A percentile compares a stretch with the other conserved stretches of the same genome.
Evolutionary conservation across 2,329 filamentous ascomycete species (phyloP).

Genomic region (Colletotrichum orbiculare): DNA sequence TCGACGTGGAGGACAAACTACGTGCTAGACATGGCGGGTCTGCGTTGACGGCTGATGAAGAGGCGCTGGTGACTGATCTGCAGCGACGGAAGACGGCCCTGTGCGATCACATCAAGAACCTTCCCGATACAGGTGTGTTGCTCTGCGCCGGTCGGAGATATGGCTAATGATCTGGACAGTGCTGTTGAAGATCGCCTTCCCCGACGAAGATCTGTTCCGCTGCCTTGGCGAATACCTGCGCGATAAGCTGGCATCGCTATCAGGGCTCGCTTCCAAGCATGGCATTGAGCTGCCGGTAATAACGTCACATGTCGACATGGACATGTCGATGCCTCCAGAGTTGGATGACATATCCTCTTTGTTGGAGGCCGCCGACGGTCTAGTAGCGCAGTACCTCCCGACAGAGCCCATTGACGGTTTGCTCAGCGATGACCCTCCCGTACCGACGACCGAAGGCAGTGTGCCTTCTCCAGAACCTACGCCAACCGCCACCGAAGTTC

Average conservation of each 20-base stretch:
- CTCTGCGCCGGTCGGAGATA: slow-evolving; percentile 50
- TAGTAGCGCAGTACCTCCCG: slow-evolving; percentile 54
- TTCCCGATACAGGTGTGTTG: slow-evolving; percentile 34
- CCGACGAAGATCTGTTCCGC: slow-evolving; percentile 41
- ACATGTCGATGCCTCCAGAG: slow-evolving; percentile 43
- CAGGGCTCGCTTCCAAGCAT: slow-evolving; percentile 48
- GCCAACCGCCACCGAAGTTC: slow-evolving; percentile 19
- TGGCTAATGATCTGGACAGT: slow-evolving; percentile 14
- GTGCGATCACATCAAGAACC: slow-evolving; percentile 34
- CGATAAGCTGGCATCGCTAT: slow-evolving; percentile 46
- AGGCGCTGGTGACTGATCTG: slow-evolving; percentile 47
- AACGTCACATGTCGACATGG: slow-evolving; percentile 44
- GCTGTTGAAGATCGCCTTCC: slow-evolving; percentile 28
- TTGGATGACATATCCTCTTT: slow-evolving; percentile 53
- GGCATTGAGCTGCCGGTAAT: slow-evolving; percentile 49
- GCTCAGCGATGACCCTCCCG: slow-evolving; percentile 27
- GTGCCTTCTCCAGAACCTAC: slow-evolving; percentile 26
- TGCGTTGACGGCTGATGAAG: slow-evolving; percentile 49
- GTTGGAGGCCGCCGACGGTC: slow-evolving; percentile 54
- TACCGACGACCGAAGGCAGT: slow-evolving; percentile 35
- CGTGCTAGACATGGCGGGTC: slow-evolving; percentile 46
- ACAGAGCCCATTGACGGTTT: slow-evolving; percentile 42
- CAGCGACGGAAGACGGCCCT: slow-evolving; percentile 48
- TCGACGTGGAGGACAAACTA: slow-evolving; percentile 64
- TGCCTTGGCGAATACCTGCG: slow-evolving; percentile 47